Conservation (phyloP, 352 stramenopile species). For the Globisporangium barbulae region DNA sequence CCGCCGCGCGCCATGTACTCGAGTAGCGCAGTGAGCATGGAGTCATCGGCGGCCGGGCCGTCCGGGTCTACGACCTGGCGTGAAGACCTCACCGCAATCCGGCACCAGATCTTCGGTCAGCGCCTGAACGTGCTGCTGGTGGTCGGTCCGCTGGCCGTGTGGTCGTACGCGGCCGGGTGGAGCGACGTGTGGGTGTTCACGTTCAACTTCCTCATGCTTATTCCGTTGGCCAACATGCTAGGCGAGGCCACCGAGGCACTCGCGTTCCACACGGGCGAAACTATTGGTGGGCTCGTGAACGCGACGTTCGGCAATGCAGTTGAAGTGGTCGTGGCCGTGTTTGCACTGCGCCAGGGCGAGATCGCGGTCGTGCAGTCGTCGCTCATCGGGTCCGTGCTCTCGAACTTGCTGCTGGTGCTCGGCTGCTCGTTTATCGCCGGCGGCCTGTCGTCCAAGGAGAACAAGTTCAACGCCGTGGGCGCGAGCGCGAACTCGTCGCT, state of each 20-base stretch:
- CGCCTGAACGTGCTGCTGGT: constrained; percentile 74
- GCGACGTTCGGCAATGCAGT: constrained; percentile 98
- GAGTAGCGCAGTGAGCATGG: constrained; percentile 27
- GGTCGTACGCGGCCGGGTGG: constrained; percentile 56
- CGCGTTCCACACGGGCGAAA: constrained; percentile 95
- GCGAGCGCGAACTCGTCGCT: constrained; percentile 94
- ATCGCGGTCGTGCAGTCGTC: constrained; percentile 97
- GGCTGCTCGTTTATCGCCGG: constrained; percentile 95
- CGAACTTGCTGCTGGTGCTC: constrained; percentile 97
- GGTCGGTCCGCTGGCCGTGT: constrained; percentile 58
- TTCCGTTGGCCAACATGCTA: constrained; percentile 93
- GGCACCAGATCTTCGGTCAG: constrained; percentile 39
- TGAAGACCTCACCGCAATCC: constrained; percentile 46
- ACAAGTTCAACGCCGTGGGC: constrained; percentile 91
- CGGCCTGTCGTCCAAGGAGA: constrained; percentile 72
- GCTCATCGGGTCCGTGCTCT: constrained; percentile 97
- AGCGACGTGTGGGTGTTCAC: constrained; percentile 87
- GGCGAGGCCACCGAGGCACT: constrained; percentile 97
- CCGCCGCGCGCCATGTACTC: constrained; percentile 21
- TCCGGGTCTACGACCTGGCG: constrained; percentile 15
- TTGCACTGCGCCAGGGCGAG: constrained; percentile 91
- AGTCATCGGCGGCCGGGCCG: constrained; percentile 23
- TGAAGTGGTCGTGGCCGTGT: constrained; percentile 95
- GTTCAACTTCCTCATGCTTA: constrained; percentile 97
- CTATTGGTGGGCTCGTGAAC: constrained; percentile 96